Base-by-base conservation (phyloP, 805 yeast species). In the Dipodascopsis uninucleata region DNA sequence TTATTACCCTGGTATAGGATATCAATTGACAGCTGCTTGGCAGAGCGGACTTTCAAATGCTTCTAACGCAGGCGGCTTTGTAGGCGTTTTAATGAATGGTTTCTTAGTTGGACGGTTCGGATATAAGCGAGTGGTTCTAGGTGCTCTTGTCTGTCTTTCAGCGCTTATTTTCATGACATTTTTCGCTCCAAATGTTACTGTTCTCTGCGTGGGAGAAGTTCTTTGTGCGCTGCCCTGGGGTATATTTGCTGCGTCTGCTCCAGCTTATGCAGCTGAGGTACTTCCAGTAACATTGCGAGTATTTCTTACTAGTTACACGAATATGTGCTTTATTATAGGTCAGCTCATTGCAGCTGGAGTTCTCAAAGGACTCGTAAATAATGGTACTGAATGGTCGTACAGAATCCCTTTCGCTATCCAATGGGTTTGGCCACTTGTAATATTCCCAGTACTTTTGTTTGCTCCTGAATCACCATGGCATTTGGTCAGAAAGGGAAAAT, bases 241-340 rank as follows among this genome's bases (percentile, higher is more conserved):
- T 43, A 66, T 69, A n/a, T 75, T 76, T 56, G 76, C 72, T 43
- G 68, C 76, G 28, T 58, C 77, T 54, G 66, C 77, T 2, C 74
- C 76, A 8, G 63, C 77, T 3, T 78, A 78, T 57, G 77, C 81
- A n/a, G 67, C 78, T 12, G 82, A 78, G 55, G 76, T 76, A 28
- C 67, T 76, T 46, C 82, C 82, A 0, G 55, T 73, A 12, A 69
- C 71, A 6, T 63, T 78, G 44, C 67, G 82, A 50, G 66, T 68
- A 39, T 72, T 71, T 53, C 61, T 77, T 41, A 69, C 80, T 14
- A 68, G 77, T 10, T 71, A 64, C 45, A 71, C 71, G 44, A 76
- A 76, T 60, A 56, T 72, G 43, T 73, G 78, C 56, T 77, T 77
- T 77, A 71, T 71, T 29, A 59, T 74, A 49, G 85, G 85, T 31